Conservation (phyloP, 202 grass and related monocot species). For the Sporobolus alterniflorus region DNA sequence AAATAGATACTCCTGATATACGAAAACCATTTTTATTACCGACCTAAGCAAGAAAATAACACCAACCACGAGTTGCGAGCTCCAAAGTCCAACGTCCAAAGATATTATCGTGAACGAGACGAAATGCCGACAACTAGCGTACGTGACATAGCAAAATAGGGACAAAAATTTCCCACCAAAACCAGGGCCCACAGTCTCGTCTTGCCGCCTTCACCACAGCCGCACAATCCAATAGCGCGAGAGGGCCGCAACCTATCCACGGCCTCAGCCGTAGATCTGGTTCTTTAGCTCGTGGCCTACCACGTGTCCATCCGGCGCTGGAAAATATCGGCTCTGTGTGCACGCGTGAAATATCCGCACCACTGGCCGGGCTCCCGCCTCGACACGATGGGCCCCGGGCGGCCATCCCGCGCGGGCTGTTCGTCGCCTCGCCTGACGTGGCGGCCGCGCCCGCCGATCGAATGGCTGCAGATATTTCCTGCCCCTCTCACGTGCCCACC, state of each 20-base stretch:
- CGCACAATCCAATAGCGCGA: slow-evolving; percentile 40
- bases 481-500: neutral
- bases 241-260: neutral
- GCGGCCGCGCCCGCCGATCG: slow-evolving; percentile 46
- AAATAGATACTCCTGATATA: neutral
- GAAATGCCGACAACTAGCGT: slow-evolving; percentile 27
- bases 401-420: neutral
- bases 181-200: neutral
- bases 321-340: slow-evolving; percentile 61
- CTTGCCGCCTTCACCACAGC: neutral
- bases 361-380: slow-evolving; percentile 40
- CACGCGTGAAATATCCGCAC: slow-evolving; percentile 46
- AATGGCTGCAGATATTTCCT: slow-evolving; percentile 58
- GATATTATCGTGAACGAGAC: slow-evolving; percentile 35
- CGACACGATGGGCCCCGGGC: slow-evolving; percentile 26
- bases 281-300: slow-evolving; percentile 5
- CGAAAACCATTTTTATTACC: neutral
- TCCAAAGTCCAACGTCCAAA: neutral
- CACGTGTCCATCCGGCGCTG: slow-evolving; percentile 32
- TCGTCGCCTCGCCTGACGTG: slow-evolving; percentile 50
- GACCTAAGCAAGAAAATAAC: neutral
- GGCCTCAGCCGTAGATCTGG: slow-evolving; percentile 30
- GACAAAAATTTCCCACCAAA: neutral
- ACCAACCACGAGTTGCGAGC: slow-evolving; percentile 12
- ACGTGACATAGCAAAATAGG: neutral